Conservation (phyloP, 1,284 basidiomycete species). For the Melampsora americana region DNA sequence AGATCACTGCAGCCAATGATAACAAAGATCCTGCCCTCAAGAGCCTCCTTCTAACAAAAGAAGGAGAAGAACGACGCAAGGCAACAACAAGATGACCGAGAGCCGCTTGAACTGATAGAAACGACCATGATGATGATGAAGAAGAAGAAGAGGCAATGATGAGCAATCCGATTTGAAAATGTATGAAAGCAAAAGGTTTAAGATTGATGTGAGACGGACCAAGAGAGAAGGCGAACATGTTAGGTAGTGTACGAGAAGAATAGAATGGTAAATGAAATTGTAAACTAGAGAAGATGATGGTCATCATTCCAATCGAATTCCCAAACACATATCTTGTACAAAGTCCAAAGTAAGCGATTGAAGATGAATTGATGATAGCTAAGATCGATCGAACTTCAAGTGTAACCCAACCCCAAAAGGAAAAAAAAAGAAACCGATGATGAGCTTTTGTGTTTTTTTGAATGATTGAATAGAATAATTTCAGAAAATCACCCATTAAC, state of each 20-base stretch:
- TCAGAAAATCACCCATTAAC: constrained; percentile 61
- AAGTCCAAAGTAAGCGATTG: constrained; percentile 65
- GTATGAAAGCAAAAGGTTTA: background rate
- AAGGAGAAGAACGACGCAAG: constrained; percentile 46
- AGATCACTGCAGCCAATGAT: constrained; percentile 67
- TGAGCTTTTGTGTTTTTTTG: too few species aligned
- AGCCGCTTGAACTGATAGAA: constrained; percentile 57
- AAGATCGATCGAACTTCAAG: constrained; percentile 80
- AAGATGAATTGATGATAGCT: constrained; percentile 65
- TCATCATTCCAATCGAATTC: constrained; percentile 61
- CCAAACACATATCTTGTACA: constrained; percentile 67
- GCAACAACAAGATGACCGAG: constrained; percentile 56
- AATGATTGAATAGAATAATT: too few species aligned
- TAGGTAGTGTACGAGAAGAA: constrained; percentile 86
- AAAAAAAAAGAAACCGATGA: constrained; percentile 18
- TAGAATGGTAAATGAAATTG: constrained; percentile 93
- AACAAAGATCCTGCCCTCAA: constrained; percentile 57
- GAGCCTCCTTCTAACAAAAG: constrained; percentile 38
- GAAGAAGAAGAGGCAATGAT: constrained; percentile 55
- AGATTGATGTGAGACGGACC: constrained; percentile 58
- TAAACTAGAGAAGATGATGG: constrained; percentile 66
- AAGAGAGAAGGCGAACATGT: constrained; percentile 81
- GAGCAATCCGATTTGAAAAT: background rate
- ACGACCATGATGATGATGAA: constrained; percentile 52
- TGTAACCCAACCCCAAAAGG: constrained; percentile 9